Conservation (phyloP, 768 basidiomycete species). For the Wakefieldia striispora region DNA sequence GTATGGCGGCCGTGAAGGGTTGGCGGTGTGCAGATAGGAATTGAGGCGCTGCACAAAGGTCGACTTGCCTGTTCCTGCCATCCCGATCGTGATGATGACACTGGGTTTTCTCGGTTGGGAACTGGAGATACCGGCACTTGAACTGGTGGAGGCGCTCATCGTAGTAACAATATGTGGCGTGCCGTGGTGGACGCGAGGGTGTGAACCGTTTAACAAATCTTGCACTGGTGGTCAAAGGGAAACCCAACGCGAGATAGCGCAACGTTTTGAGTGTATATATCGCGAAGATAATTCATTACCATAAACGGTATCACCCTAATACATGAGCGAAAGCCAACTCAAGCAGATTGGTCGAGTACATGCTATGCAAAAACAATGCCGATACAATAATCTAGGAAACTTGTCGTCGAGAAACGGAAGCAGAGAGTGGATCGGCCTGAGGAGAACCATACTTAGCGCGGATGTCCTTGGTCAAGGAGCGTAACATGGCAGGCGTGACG, state of each 20-base stretch:
- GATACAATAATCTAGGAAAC: not conserved
- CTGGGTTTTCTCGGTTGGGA: constrained; percentile 53
- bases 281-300: constrained; percentile 6
- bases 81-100: constrained; percentile 88
- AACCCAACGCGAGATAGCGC: not conserved
- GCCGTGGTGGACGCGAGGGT: not conserved
- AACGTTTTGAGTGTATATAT: not conserved
- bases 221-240: constrained; percentile 7
- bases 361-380: not conserved
- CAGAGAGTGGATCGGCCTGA: not conserved
- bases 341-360: constrained; percentile 8
- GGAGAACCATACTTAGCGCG: constrained; percentile 30
- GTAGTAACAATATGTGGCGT: not conserved
- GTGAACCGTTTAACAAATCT: not conserved
- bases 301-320: constrained; percentile 11
- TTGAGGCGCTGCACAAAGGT: constrained; percentile 96
- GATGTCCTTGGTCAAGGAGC: constrained; percentile 33
- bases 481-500: constrained; percentile 66
- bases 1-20: constrained; percentile 76
- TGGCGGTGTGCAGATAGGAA: constrained; percentile 75
- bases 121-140: not conserved
- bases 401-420: constrained; percentile 7
- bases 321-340: not conserved
- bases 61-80: constrained; percentile 97
- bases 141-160: constrained; percentile 23